Evolutionary conservation across 1,139 yeast species (phyloP).

Genomic region (Scheffersomyces quercinus): DNA sequence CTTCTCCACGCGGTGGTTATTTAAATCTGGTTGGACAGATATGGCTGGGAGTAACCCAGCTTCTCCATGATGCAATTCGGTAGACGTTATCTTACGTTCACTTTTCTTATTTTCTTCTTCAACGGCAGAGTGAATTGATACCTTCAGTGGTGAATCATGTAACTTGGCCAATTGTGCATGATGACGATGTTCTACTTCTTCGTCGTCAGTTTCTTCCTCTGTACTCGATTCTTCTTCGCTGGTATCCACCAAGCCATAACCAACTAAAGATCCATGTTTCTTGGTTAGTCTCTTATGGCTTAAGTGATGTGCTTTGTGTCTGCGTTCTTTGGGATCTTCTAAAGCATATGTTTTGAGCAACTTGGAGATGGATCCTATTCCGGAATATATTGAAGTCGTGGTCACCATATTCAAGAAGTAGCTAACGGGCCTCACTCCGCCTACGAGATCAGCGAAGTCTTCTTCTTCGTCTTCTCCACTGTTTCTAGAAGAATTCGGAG

Average conservation of each 20-base stretch:
- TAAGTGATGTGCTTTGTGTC: no score
- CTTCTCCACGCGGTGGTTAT: no score
- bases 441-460: slow-evolving; percentile 21
- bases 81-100: neutral
- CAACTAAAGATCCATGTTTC: neutral
- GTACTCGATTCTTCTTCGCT: neutral
- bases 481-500: neutral
- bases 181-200: neutral
- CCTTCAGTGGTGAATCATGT: neutral
- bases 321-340: neutral
- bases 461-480: slow-evolving; percentile 20
- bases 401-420: slow-evolving; percentile 18
- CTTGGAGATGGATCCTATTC: slow-evolving; percentile 11
- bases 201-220: neutral
- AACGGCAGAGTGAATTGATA: no score
- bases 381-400: slow-evolving; percentile 18
- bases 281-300: no score
- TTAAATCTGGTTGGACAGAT: no score
- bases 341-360: slow-evolving; percentile 1
- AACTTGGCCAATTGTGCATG: neutral
- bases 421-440: slow-evolving; percentile 17
- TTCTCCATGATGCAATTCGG: slow-evolving; percentile 2
- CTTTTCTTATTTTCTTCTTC: neutral
- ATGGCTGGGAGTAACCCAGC: neutral
- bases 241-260: neutral